Base-by-base conservation (phyloP, 306 rosid genomes). In the Herpetospermum pedunculosum region DNA sequence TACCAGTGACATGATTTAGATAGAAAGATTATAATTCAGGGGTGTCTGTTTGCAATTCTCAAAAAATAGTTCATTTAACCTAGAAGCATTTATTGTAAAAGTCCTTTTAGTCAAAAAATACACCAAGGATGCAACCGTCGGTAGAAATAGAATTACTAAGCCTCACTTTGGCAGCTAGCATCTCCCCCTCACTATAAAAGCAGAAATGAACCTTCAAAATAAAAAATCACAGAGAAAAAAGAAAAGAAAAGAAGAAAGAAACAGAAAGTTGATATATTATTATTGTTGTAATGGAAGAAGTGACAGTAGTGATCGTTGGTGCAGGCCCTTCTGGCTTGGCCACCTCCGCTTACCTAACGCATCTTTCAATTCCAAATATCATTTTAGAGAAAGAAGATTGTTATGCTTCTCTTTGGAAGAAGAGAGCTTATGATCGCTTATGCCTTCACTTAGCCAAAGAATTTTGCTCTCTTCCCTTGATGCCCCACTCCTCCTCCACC, bases 311-410 rank as follows among this genome's bases (percentile, higher is more conserved):
- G 47, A 78, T 81, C 0, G 79, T 78, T 0, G 85, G 77, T 7
- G 85, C 85, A 0, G 85, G 85, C 8, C 80, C 85, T 63, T 76
- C 85, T 1, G 81, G 86, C 26, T 67, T 79, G 0, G 81, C 86
- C 11, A 79, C 81, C 43, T 41, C 77, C 0, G 83, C 83, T 8
- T 83, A 74, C 26, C 70, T 76, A 2, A 65, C 5, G 6, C 11
- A 46, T 0, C 58, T 32, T 1, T 76, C 78, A 0, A 79, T 83
- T 43, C 48, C 83, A 0, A 47, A 83, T 3, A 46, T 73, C 6
- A 40, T 82, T 8, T 68, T 82, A 2, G 86, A 82, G 29, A 76
- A 43, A 54, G 83, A 82, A 21, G 81, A 79, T 41, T 82, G 74
- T 19, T 55, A 26, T 29, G 62, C 55, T 57, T 82, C 83, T 3